Evolutionary conservation across 441 rosid species (phyloP), one percentile per base, ranked within the genome.

Genomic region (Gossypium lobatum): DNA sequence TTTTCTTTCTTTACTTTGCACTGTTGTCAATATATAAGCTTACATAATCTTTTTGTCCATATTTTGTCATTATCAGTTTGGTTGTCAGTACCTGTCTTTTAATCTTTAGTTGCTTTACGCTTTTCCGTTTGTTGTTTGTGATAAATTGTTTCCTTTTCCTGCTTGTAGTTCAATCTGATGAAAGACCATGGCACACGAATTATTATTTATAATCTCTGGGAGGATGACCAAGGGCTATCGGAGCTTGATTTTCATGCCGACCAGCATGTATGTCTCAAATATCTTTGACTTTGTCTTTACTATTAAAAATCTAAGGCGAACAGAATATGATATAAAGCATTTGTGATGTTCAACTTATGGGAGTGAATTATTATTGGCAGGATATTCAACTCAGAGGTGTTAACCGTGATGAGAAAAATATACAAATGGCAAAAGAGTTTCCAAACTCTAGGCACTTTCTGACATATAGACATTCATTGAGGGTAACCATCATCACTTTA

Each of bases 171-270:
- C 75, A 81, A 84, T 83, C 63, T 81, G 68, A 85, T 94, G 92
- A 80, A 80, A 73, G 87, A 85, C 75, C 91, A 84, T 63, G 98
- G 98, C 59, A 90, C 98, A 48, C 88, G 85, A 37, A 85, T 94
- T 80, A 83, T 92, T 67, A 88, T 94, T 70, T 94, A 92, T 83
- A 90, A 94, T 77, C 97, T 94, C 57, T 94, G 98, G 98, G 97
- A 92, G 83, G 93, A 94, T 84, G 97, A 94, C 54, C 74, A 86
- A 88, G 96, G 95, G 71, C 75, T 81, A 62, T 80, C 84, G 76
- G 98, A 94, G 77, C 95, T 94, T 53, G 98, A 92, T 83, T 92
- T 94, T 81, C 91, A 85, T 64, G 71, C 87, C 42, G 93, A 94
- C 80, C 82, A 80, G 45, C 80, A 83, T 72, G 99, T 95, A 78